Evolutionary conservation across 768 basidiomycete genomes (phyloP).

Genomic region (Podaxis rugospora): DNA sequence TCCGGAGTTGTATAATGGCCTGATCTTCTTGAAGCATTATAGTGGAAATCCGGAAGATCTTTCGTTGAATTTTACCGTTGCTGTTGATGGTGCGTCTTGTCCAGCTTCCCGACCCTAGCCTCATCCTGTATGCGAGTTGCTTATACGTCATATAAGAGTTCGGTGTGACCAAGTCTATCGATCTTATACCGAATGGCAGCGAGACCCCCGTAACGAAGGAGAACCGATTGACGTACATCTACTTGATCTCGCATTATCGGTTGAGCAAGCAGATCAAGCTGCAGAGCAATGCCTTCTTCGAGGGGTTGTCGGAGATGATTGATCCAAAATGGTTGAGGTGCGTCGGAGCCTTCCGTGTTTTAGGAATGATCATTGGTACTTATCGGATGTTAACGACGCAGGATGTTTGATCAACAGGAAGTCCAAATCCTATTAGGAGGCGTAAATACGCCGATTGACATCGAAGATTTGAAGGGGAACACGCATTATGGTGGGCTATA

Average conservation of each 20-base stretch:
- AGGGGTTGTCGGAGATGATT: conserved; percentile 89
- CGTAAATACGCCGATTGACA: conserved; percentile 77
- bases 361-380: neutral
- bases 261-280: conserved; percentile 84
- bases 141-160: conserved; percentile 52
- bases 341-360: conserved; percentile 9
- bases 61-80: conserved; percentile 85
- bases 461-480: conserved; percentile 74
- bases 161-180: conserved; percentile 67
- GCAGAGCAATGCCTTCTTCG: conserved; percentile 86
- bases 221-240: conserved; percentile 88
- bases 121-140: no score
- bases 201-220: conserved; percentile 84
- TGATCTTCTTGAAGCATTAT: conserved; percentile 92
- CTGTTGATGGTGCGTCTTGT: conserved; percentile 63
- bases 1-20: conserved; percentile 86
- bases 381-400: conserved; percentile 19
- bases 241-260: conserved; percentile 82
- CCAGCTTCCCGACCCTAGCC: neutral
- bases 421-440: conserved; percentile 89
- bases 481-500: conserved; percentile 84
- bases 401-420: conserved; percentile 98
- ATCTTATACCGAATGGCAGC: conserved; percentile 79
- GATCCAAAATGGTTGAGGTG: conserved; percentile 84
- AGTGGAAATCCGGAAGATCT: conserved; percentile 83